A percentile compares a stretch with the other conserved stretches of the same genome.
Conservation (phyloP, 1,139 yeast species). For the Candida tropicalis region DNA sequence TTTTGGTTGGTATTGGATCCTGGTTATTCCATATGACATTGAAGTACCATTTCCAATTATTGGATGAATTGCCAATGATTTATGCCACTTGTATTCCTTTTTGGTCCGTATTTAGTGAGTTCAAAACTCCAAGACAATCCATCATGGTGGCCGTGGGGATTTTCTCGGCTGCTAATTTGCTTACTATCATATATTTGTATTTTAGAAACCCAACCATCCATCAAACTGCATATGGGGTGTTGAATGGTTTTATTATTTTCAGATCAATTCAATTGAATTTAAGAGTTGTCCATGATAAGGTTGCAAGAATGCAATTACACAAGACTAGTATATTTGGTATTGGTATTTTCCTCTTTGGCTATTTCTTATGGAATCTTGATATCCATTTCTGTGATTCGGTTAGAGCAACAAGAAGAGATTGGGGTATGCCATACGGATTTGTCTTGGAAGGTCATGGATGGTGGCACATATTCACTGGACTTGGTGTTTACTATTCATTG, state of each 20-base stretch:
- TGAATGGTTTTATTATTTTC: slow-evolving; percentile 63
- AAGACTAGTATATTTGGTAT: slow-evolving; percentile 63
- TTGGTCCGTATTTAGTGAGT: slow-evolving; percentile 83
- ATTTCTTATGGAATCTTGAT: slow-evolving; percentile 82
- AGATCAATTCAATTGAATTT: slow-evolving; percentile 55
- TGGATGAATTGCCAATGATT: slow-evolving; percentile 97
- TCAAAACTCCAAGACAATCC: slow-evolving; percentile 41
- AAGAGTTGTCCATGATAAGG: slow-evolving; percentile 50
- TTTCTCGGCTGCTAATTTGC: slow-evolving; percentile 52
- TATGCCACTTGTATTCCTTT: slow-evolving; percentile 96
- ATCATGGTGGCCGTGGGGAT: slow-evolving; percentile 57
- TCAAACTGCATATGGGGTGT: slow-evolving; percentile 71
- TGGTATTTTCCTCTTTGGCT: slow-evolving; percentile 69
- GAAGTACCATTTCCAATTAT: slow-evolving; percentile 79
- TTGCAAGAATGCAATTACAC: slow-evolving; percentile 50
- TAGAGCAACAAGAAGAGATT: slow-evolving; percentile 60
- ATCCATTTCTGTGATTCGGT: slow-evolving; percentile 75
- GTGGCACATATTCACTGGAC: slow-evolving; percentile 94
- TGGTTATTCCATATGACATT: slow-evolving; percentile 98
- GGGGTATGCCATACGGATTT: slow-evolving; percentile 87
- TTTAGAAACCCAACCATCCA: slow-evolving; percentile 84
- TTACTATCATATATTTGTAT: slow-evolving; percentile 68
- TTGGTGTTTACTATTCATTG: slow-evolving; percentile 58
- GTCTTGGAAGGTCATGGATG: slow-evolving; percentile 93
- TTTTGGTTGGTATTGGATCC: slow-evolving; percentile 87